These are phyloP conservation scores for Kregervanrija fluxuum DNA, from an alignment of 805 yeast species.

Conservation along the genomic window DNA sequence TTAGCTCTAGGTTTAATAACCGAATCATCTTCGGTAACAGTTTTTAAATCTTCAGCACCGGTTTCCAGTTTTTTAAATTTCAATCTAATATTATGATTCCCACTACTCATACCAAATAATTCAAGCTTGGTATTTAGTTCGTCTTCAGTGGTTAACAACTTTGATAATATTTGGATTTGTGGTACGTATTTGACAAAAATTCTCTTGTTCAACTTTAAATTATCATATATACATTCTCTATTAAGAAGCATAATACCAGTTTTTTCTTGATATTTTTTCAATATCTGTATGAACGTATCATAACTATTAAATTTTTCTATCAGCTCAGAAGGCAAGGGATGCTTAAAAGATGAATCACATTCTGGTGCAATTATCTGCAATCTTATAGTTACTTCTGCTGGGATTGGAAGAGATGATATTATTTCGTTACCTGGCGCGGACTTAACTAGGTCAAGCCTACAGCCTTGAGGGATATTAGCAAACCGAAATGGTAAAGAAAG, in stretches of 20 bases:
- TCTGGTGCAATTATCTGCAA: constrained; percentile 8
- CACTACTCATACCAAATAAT: constrained; percentile 8
- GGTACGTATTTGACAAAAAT: constrained; percentile 1
- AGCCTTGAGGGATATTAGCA: constrained; percentile 37
- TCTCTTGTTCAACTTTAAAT: constrained; percentile 1
- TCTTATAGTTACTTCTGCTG: constrained; percentile 3
- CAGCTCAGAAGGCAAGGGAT: background rate
- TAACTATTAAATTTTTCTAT: constrained; percentile 1
- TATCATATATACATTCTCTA: constrained; percentile 2
- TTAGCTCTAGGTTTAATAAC: background rate
- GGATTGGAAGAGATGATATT: background rate
- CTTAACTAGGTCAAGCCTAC: constrained; percentile 27
- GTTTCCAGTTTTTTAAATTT: constrained; percentile 12
- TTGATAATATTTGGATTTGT: constrained; percentile 3
- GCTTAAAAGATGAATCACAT: constrained; percentile 1
- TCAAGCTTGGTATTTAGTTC: constrained; percentile 1
- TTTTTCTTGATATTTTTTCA: constrained; percentile 1
- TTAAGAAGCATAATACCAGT: background rate
- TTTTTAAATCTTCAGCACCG: background rate
- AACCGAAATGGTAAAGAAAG: constrained; percentile 36
- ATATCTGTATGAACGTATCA: background rate
- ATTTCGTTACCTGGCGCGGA: background rate
- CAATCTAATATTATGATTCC: constrained; percentile 23
- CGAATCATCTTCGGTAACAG: background rate
- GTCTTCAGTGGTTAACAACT: background rate